Conservation (phyloP, 2,329 filamentous ascomycete species). For the Aspergillus alliaceus region DNA sequence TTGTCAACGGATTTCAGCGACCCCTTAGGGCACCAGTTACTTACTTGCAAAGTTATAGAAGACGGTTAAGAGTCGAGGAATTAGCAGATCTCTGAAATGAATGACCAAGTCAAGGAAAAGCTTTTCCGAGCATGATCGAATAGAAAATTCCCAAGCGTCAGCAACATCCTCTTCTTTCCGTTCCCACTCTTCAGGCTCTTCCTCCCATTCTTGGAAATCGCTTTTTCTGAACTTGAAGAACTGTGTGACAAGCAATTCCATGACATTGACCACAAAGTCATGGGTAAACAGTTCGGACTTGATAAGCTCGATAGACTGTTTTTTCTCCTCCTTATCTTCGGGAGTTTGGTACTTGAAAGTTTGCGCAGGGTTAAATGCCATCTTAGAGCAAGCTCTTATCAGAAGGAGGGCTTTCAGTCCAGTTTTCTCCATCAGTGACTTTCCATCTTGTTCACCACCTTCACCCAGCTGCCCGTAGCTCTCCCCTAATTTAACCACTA, state of each 20-base stretch:
- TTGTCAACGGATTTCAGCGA: slow-evolving; percentile 4
- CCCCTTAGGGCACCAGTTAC: slow-evolving; percentile 16
- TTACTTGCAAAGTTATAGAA: slow-evolving; percentile 75
- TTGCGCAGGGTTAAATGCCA: slow-evolving; percentile 77
- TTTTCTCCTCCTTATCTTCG: slow-evolving; percentile 74
- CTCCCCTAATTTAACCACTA: slow-evolving; percentile 75
- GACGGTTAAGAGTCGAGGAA: slow-evolving; percentile 76
- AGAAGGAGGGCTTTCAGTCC: slow-evolving; percentile 81
- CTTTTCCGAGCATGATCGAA: slow-evolving; percentile 89
- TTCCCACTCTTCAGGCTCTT: slow-evolving; percentile 95
- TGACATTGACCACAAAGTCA: slow-evolving; percentile 75
- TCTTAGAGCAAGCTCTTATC: slow-evolving; percentile 77
- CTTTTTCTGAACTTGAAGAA: slow-evolving; percentile 84
- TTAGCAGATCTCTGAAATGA: slow-evolving; percentile 80
- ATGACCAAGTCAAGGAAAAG: slow-evolving; percentile 88
- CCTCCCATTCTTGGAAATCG: slow-evolving; percentile 89
- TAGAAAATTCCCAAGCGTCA: slow-evolving; percentile 87
- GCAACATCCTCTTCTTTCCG: slow-evolving; percentile 80
- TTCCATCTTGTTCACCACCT: slow-evolving; percentile 50
- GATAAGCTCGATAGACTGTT: slow-evolving; percentile 66
- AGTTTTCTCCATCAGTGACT: slow-evolving; percentile 71
- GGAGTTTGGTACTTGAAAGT: slow-evolving; percentile 80
- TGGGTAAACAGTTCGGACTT: slow-evolving; percentile 74
- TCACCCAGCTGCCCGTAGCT: slow-evolving; percentile 52
- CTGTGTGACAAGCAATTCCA: slow-evolving; percentile 79